Evolutionary conservation across 2,329 filamentous ascomycete genomes (phyloP).

Genomic region (Sphaerulina populicola): DNA sequence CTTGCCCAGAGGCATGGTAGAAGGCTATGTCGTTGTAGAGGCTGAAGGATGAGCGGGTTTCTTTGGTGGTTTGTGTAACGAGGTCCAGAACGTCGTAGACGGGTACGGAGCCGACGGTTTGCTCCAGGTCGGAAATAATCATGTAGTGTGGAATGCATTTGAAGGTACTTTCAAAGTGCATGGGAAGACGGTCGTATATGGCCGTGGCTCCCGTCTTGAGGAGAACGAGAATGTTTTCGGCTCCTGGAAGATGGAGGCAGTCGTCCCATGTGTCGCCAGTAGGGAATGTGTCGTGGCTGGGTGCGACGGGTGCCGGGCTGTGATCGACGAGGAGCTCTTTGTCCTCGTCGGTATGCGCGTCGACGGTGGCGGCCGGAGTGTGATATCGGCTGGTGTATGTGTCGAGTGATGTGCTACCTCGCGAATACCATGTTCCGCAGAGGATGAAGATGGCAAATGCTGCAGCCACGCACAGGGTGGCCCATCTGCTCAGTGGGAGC

Average conservation of each 20-base stretch:
- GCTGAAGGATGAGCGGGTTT: conserved; percentile 30
- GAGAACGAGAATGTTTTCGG: conserved; percentile 48
- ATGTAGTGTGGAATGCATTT: conserved; percentile 40
- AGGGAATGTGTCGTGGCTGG: neutral
- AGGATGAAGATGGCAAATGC: conserved; percentile 2
- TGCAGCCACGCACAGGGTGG: neutral
- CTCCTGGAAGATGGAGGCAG: conserved; percentile 27
- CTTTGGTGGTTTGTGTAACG: conserved; percentile 22
- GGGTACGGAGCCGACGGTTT: conserved; percentile 37
- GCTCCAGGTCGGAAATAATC: conserved; percentile 47
- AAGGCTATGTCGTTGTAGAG: conserved; percentile 29
- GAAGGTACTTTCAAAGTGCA: conserved; percentile 49
- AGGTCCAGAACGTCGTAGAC: conserved; percentile 28
- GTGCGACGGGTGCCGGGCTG: neutral
- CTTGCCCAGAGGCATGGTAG: conserved; percentile 27
- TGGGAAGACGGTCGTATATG: conserved; percentile 47
- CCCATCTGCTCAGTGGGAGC: neutral
- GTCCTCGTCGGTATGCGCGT: neutral
- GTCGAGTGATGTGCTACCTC: neutral
- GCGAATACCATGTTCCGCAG: conserved; percentile 1
- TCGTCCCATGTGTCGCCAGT: neutral
- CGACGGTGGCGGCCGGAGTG: conserved; percentile 15
- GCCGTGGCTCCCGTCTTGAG: conserved; percentile 54
- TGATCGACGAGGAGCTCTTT: neutral
- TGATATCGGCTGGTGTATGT: conserved; percentile 3